A percentile compares a stretch with the other conserved stretches of the same genome.
Conservation (phyloP, 2,329 filamentous ascomycete species). For the Didymella segeticola region DNA sequence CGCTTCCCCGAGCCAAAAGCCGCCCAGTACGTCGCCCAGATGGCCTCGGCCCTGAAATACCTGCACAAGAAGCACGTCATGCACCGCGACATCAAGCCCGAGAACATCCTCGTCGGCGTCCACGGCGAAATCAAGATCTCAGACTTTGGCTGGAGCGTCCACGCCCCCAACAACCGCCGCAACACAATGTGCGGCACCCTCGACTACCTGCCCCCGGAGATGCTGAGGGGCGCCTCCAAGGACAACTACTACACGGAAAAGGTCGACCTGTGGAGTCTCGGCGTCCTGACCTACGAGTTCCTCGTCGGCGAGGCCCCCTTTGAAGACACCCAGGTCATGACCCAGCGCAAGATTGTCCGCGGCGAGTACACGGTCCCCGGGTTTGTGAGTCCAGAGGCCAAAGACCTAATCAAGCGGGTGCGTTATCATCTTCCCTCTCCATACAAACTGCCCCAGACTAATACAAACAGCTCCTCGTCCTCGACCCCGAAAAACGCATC, state of each 20-base stretch:
- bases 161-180: slow-evolving; percentile 91
- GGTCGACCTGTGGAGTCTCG: slow-evolving; percentile 94
- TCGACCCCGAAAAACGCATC: slow-evolving; percentile 93
- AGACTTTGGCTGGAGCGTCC: slow-evolving; percentile 98
- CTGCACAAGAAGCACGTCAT: slow-evolving; percentile 97
- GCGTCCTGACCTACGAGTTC: slow-evolving; percentile 95
- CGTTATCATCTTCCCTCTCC: slow-evolving; percentile 38
- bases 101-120: slow-evolving; percentile 95
- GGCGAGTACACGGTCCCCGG: slow-evolving; percentile 92
- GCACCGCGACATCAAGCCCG: slow-evolving; percentile 96
- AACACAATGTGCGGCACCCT: slow-evolving; percentile 97
- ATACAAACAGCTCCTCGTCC: slow-evolving; percentile 67
- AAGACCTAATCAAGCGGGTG: slow-evolving; percentile 90
- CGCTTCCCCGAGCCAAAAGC: slow-evolving; percentile 87
- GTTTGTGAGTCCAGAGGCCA: slow-evolving; percentile 89
- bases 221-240: slow-evolving; percentile 81
- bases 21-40: slow-evolving; percentile 86
- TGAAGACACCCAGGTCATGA: slow-evolving; percentile 94
- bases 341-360: slow-evolving; percentile 83
- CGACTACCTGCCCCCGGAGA: slow-evolving; percentile 97
- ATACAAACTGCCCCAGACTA: background rate
- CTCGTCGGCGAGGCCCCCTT: slow-evolving; percentile 95
- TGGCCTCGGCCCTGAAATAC: slow-evolving; percentile 88
- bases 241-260: slow-evolving; percentile 95
- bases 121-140: slow-evolving; percentile 99